These are phyloP conservation scores for Mycena crocata DNA, from an alignment of 768 basidiomycete species.

Conservation along the genomic window DNA sequence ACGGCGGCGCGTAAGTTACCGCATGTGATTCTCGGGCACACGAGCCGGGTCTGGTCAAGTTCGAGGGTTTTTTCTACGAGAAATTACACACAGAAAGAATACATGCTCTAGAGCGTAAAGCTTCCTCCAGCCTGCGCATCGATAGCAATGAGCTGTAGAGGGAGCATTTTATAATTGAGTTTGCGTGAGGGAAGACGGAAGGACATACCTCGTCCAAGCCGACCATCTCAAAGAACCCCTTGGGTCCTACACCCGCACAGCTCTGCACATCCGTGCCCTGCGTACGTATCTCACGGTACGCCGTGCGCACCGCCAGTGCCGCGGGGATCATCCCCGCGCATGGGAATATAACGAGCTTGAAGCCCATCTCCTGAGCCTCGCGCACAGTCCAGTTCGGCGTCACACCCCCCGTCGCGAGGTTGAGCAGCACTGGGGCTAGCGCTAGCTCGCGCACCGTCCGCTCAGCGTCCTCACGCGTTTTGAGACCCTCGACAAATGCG, in stretches of 20 bases:
- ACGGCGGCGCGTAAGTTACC: no score
- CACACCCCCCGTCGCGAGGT: conserved; percentile 55
- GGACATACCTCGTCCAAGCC: conserved; percentile 36
- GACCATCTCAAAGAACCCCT: conserved; percentile 56
- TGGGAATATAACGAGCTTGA: conserved; percentile 56
- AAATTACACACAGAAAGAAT: no score
- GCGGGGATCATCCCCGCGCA: conserved; percentile 57
- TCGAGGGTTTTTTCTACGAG: no score
- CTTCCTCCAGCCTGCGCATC: conserved; percentile 23
- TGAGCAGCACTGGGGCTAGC: conserved; percentile 56
- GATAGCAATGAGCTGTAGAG: conserved; percentile 12
- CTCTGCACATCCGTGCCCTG: conserved; percentile 53
- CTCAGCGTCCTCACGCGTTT: conserved; percentile 51
- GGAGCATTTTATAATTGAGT: not conserved
- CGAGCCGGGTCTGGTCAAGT: not conserved
- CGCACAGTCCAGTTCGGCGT: conserved; percentile 56
- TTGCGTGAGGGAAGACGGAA: not conserved
- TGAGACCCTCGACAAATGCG: conserved; percentile 60
- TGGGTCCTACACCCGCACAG: conserved; percentile 51
- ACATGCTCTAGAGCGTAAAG: not conserved
- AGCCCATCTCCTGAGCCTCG: conserved; percentile 54
- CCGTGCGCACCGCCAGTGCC: conserved; percentile 54
- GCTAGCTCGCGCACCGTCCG: conserved; percentile 42
- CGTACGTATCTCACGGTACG: conserved; percentile 54
- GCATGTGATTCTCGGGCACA: not conserved